phyloP scores from a whole-genome alignment of 306 rosid species.

The Delonix regia region DNA sequence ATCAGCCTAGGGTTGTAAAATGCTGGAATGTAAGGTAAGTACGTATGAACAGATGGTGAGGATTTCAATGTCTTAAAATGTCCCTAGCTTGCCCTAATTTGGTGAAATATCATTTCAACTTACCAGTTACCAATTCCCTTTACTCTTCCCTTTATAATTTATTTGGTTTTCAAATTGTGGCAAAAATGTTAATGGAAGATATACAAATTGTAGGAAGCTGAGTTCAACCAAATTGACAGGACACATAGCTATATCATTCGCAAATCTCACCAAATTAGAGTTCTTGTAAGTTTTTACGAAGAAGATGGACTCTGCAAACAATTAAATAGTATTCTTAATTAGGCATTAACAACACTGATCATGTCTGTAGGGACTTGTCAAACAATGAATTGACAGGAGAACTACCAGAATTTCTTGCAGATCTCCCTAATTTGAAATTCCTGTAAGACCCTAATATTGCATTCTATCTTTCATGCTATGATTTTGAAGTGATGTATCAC shows the following conservation, averaged over 20 bases:
- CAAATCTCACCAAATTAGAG: slow-evolving; percentile 20
- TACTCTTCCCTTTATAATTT: not conserved
- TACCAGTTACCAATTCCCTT: not conserved
- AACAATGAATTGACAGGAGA: not conserved
- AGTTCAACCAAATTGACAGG: slow-evolving; percentile 34
- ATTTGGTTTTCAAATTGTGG: too few species aligned
- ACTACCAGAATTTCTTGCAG: not conserved
- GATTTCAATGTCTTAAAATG: too few species aligned
- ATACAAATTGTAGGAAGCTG: slow-evolving; percentile 19
- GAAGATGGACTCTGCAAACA: not conserved
- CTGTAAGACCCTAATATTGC: slow-evolving; percentile 37
- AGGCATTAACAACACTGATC: not conserved
- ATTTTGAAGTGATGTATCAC: not conserved
- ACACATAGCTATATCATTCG: not conserved
- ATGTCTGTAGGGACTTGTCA: slow-evolving; percentile 15
- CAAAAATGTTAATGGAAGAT: too few species aligned
- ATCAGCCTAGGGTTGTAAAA: too few species aligned
- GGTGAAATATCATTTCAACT: not conserved
- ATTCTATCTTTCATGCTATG: not conserved
- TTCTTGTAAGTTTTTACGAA: slow-evolving; percentile 29
- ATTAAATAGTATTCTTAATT: not conserved
- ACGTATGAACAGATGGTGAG: too few species aligned
- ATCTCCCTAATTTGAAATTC: not conserved
- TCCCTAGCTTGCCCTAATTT: too few species aligned
- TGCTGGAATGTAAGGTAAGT: too few species aligned